Conservation (phyloP, 192 early-diverging fungal genomes). For the Umbelopsis ramanniana region DNA sequence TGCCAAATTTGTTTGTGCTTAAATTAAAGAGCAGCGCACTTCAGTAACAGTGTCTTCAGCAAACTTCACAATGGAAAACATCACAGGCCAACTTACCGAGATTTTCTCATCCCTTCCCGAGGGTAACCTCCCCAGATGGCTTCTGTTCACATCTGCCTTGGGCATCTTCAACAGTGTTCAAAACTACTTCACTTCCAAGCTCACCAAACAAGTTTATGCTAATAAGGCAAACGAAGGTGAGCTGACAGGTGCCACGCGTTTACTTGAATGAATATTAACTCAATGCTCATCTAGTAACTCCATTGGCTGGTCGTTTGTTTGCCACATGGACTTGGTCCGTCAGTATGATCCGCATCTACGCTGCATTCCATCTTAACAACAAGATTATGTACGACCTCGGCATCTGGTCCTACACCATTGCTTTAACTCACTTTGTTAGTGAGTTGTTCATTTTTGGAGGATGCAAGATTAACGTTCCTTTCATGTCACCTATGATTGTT, state of each 20-base stretch:
- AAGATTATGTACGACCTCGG: slow-evolving; percentile 57
- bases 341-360: slow-evolving; percentile 81
- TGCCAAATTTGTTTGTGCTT: no score
- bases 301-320: slow-evolving; percentile 81
- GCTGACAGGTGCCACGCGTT: not conserved
- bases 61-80: slow-evolving; percentile 23
- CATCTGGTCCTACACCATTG: slow-evolving; percentile 75
- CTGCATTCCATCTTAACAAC: slow-evolving; percentile 77
- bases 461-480: slow-evolving; percentile 64
- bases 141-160: slow-evolving; percentile 74
- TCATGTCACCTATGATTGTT: slow-evolving; percentile 68
- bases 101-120: slow-evolving; percentile 46
- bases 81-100: slow-evolving; percentile 21
- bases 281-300: slow-evolving; percentile 65
- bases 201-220: slow-evolving; percentile 81
- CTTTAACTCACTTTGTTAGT: slow-evolving; percentile 67
- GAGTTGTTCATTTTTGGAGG: slow-evolving; percentile 70
- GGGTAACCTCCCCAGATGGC: slow-evolving; percentile 68
- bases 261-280: not conserved
- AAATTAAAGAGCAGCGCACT: no score
- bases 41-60: no score
- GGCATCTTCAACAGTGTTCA: slow-evolving; percentile 89
- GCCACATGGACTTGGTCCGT: slow-evolving; percentile 88
- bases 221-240: slow-evolving; percentile 64
- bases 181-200: slow-evolving; percentile 73